Evolutionary conservation across 75 land plant species (phyloP).

Genomic region (Cupressus sempervirens): DNA sequence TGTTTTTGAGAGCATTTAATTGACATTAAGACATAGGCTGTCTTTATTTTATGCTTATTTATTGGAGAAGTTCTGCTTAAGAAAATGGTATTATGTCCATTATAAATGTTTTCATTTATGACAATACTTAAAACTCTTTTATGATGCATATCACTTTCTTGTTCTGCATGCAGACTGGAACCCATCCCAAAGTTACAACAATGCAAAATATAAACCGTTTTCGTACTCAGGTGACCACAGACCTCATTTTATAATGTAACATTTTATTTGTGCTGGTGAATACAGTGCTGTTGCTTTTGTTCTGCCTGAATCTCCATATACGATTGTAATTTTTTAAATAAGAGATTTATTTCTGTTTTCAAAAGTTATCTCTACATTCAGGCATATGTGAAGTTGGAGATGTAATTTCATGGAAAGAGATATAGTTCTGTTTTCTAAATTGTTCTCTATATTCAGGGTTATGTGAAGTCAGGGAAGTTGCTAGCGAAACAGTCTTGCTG

Average conservation of each 20-base stretch:
- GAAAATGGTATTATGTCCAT: constrained; percentile 10
- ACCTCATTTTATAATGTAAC: background rate
- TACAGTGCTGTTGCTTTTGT: background rate
- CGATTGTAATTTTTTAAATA: background rate
- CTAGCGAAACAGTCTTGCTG: background rate
- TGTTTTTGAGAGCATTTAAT: background rate
- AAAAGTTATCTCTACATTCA: background rate
- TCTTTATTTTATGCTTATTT: background rate
- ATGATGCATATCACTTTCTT: background rate
- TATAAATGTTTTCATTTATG: constrained; percentile 3
- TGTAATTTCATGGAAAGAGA: background rate
- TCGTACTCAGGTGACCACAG: constrained; percentile 62
- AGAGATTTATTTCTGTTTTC: background rate
- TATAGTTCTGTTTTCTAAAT: background rate
- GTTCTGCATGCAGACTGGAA: constrained; percentile 67
- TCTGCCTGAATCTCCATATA: background rate
- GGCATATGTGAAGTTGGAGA: background rate
- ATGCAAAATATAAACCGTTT: constrained; percentile 74
- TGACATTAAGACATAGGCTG: background rate
- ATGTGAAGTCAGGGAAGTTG: background rate
- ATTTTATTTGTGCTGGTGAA: background rate
- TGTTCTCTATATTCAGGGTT: background rate
- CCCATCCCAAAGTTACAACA: constrained; percentile 88
- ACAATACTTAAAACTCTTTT: background rate
- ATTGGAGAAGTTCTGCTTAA: background rate